These are phyloP conservation scores for Arctium minus DNA, from an alignment of 129 eudicot genomes.

Conservation along the genomic window DNA sequence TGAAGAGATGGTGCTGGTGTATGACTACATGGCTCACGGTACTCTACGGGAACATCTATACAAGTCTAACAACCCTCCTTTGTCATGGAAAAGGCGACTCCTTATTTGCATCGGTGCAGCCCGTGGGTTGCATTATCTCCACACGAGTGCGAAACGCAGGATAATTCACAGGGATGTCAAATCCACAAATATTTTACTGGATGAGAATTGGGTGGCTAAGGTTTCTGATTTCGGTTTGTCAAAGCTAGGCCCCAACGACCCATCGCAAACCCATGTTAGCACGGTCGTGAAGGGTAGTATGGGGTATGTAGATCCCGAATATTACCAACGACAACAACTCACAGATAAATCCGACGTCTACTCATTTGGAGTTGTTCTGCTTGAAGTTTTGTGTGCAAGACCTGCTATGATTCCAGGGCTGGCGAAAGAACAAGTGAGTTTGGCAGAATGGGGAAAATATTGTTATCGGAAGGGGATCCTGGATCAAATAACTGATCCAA, in stretches of 20 bases:
- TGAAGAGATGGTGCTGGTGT: conserved; percentile 44
- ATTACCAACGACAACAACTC: conserved; percentile 25
- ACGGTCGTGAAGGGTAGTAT: conserved; percentile 48
- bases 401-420: conserved; percentile 23
- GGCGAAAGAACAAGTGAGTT: conserved; percentile 27
- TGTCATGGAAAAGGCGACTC: conserved; percentile 48
- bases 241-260: conserved; percentile 38
- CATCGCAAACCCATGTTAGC: conserved; percentile 39
- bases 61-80: conserved; percentile 29
- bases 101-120: conserved; percentile 58
- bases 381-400: conserved; percentile 39
- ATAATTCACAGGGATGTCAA: conserved; percentile 54
- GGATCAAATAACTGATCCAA: conserved; percentile 19
- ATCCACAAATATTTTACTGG: conserved; percentile 47
- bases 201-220: conserved; percentile 57
- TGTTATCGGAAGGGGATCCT: conserved; percentile 20
- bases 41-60: conserved; percentile 41
- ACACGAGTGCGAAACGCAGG: conserved; percentile 32
- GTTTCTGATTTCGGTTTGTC: conserved; percentile 56
- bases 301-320: conserved; percentile 50
- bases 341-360: conserved; percentile 54
- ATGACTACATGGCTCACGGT: conserved; percentile 49
- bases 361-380: conserved; percentile 57
- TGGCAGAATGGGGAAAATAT: conserved; percentile 24
- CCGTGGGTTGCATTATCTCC: conserved; percentile 47